Evolutionary conservation across 768 basidiomycete species (phyloP).

Genomic region (Hericium coralloides): DNA sequence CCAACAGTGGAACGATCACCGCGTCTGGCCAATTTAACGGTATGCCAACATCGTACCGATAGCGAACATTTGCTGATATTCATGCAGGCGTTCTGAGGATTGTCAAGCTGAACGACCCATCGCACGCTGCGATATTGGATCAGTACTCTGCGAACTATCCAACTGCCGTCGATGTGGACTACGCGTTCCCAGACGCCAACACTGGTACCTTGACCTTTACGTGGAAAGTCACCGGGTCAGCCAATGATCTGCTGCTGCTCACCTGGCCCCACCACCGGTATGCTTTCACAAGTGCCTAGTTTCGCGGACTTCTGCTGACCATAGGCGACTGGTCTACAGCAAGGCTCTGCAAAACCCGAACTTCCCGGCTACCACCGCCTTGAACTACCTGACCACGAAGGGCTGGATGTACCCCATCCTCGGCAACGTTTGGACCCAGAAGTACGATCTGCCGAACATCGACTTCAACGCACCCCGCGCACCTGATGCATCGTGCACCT

Average conservation of each 20-base stretch:
- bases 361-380: constrained; percentile 16
- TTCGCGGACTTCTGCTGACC: background rate
- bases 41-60: background rate
- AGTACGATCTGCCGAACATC: constrained; percentile 24
- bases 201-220: constrained; percentile 21
- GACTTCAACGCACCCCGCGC: constrained; percentile 25
- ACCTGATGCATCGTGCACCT: constrained; percentile 23
- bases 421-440: constrained; percentile 24
- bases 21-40: constrained; percentile 21
- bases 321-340: background rate
- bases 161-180: constrained; percentile 20
- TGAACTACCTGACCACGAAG: constrained; percentile 26
- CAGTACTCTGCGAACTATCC: constrained; percentile 24
- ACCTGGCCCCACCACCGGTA: constrained; percentile 29
- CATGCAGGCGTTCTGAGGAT: constrained; percentile 19
- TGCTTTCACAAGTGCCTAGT: background rate
- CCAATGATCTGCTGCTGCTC: constrained; percentile 24
- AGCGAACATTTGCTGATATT: background rate
- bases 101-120: constrained; percentile 14
- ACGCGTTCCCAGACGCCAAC: constrained; percentile 19
- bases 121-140: constrained; percentile 22
- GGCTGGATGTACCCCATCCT: constrained; percentile 27
- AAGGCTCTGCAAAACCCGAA: constrained; percentile 15
- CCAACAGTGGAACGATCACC: constrained; percentile 13
- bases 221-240: constrained; percentile 20